Percentiles rank a stretch among this genome's conserved stretches.
These are phyloP conservation scores for Aulographum hederae DNA, from an alignment of 2,329 filamentous ascomycete genomes.

Conservation along the genomic window DNA sequence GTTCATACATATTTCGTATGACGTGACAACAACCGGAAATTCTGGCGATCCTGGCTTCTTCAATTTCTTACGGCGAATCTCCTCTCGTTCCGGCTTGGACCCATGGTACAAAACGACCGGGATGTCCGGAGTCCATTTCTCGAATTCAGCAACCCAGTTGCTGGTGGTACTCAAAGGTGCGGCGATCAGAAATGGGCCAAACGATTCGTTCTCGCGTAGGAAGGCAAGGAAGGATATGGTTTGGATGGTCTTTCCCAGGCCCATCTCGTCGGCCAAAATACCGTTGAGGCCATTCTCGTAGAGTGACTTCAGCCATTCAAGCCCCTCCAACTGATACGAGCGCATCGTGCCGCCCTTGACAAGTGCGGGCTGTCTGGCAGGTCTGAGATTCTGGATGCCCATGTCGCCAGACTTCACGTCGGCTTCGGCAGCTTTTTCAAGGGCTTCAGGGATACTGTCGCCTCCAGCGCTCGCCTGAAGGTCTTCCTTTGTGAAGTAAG, in stretches of 20 bases:
- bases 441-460: conserved; percentile 35
- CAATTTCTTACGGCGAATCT: conserved; percentile 55
- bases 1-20: conserved; percentile 88
- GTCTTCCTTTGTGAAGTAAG: conserved; percentile 42
- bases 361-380: conserved; percentile 71
- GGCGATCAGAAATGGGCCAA: conserved; percentile 80
- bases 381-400: conserved; percentile 49
- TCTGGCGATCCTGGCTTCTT: conserved; percentile 48
- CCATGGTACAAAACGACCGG: conserved; percentile 87
- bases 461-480: conserved; percentile 33
- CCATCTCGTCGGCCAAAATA: conserved; percentile 90
- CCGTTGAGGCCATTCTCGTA: conserved; percentile 87
- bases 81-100: conserved; percentile 54
- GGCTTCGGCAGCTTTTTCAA: conserved; percentile 39
- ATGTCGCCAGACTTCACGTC: conserved; percentile 41
- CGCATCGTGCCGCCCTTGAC: conserved; percentile 82
- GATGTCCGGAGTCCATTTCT: conserved; percentile 74
- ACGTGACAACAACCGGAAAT: conserved; percentile 87
- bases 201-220: conserved; percentile 68
- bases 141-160: conserved; percentile 93
- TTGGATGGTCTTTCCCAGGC: conserved; percentile 80
- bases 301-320: conserved; percentile 74
- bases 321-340: conserved; percentile 80
- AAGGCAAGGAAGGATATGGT: conserved; percentile 78
- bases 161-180: conserved; percentile 80